A percentile compares a stretch with the other conserved stretches of the same genome.
Conservation (phyloP, 2,329 filamentous ascomycete species). For the Aureobasidium leucospermi region DNA sequence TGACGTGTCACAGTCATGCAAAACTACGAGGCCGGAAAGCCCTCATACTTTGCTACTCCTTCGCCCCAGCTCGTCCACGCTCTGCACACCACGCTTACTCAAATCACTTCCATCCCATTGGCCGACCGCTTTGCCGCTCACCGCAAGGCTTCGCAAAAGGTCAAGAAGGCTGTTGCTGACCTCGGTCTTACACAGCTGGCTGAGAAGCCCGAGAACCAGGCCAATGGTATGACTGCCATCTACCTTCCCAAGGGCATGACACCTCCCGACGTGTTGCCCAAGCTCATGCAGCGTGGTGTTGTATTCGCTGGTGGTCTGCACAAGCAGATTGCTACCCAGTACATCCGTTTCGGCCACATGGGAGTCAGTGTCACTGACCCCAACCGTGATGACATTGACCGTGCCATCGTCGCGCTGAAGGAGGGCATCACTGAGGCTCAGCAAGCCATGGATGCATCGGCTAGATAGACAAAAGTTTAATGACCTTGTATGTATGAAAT, state of each 20-base stretch:
- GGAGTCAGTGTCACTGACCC: conserved; percentile 85
- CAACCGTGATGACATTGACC: conserved; percentile 71
- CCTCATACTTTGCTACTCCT: conserved; percentile 95
- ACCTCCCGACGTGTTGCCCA: conserved; percentile 76
- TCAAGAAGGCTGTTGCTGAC: conserved; percentile 75
- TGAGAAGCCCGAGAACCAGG: conserved; percentile 77
- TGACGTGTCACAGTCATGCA: conserved; percentile 65
- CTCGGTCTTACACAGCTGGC: conserved; percentile 86
- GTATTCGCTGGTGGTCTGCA: conserved; percentile 94
- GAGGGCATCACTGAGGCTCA: conserved; percentile 62
- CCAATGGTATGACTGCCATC: conserved; percentile 96
- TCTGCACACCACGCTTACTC: conserved; percentile 77
- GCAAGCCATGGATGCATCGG: background rate
- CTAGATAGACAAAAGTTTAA: background rate
- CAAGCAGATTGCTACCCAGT: conserved; percentile 88
- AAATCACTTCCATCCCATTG: conserved; percentile 76
- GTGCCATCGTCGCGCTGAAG: conserved; percentile 71
- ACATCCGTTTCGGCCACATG: conserved; percentile 97
- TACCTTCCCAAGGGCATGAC: conserved; percentile 82
- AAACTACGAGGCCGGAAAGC: conserved; percentile 97
- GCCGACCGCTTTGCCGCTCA: conserved; percentile 78
- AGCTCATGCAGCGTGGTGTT: conserved; percentile 76
- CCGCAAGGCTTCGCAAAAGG: conserved; percentile 67
- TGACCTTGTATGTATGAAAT: background rate
- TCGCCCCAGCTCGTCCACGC: conserved; percentile 91